phyloP scores from a whole-genome alignment of 176 grass and related monocot genomes.

The Oryza rufipogon region DNA sequence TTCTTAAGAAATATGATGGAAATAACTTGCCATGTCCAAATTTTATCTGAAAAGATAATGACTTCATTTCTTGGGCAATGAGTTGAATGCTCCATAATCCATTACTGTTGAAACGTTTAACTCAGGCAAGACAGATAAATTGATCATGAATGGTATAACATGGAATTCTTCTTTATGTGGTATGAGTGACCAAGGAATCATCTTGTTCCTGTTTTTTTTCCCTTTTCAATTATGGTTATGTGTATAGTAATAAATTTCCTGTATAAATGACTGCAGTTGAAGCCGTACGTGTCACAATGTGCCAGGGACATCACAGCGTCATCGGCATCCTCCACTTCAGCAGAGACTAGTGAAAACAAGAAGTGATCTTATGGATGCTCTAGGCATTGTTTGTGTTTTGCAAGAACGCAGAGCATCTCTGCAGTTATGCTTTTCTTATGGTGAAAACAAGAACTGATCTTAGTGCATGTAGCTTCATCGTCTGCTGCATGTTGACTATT shows the following conservation, averaged over 20 bases:
- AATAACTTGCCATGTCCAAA: not conserved
- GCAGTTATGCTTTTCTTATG: conserved; percentile 13
- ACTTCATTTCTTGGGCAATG: not conserved
- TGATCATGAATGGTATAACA: not conserved
- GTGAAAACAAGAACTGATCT: not conserved
- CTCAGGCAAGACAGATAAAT: not conserved
- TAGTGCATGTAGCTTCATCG: conserved; percentile 7
- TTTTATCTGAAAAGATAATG: not conserved
- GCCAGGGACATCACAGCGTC: conserved; percentile 47
- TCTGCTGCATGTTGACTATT: not conserved
- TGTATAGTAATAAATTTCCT: not conserved
- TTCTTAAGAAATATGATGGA: not conserved
- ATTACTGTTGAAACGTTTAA: not conserved
- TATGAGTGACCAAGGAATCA: not conserved
- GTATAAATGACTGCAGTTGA: conserved; percentile 63
- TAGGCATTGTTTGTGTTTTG: conserved; percentile 12
- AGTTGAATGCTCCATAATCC: conserved; percentile 20
- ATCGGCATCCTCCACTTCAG: conserved; percentile 54
- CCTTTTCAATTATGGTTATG: not conserved
- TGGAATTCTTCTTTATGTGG: not conserved
- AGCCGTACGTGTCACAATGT: conserved; percentile 84
- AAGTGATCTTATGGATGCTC: conserved; percentile 46
- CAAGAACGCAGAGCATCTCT: not conserved
- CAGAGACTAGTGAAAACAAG: conserved; percentile 56
- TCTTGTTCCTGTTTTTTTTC: not conserved